Evolutionary conservation across 2,329 filamentous ascomycete species (phyloP).

Genomic region (Neoascochyta sp.): DNA sequence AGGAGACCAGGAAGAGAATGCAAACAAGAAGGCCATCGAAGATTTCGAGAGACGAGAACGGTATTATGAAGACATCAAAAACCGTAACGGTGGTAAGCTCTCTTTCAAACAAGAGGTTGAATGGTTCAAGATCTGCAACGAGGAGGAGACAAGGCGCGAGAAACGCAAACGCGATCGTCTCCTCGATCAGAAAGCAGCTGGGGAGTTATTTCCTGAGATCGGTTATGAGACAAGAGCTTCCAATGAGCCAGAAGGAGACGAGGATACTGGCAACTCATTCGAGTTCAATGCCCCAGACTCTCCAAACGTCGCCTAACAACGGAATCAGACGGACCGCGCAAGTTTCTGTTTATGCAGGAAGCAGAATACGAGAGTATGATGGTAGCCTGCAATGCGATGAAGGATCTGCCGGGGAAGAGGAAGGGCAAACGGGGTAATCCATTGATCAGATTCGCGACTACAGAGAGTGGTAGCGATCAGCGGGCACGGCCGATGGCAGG

Average conservation of each 20-base stretch:
- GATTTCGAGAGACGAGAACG: constrained; percentile 19
- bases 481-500: constrained; percentile 4
- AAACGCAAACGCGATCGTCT: constrained; percentile 18
- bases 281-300: too few relatives aligned
- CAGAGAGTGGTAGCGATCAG: too few relatives aligned
- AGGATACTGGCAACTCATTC: too few relatives aligned
- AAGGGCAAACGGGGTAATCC: constrained; percentile 11
- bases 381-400: constrained; percentile 23
- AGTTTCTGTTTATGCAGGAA: constrained; percentile 21
- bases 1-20: constrained; percentile 8
- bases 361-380: constrained; percentile 28
- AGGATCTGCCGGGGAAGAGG: constrained; percentile 23
- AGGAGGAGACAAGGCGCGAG: constrained; percentile 15
- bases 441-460: too few relatives aligned
- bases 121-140: constrained; percentile 23
- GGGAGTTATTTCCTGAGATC: too few relatives aligned
- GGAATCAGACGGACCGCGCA: constrained; percentile 9
- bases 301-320: constrained; percentile 15
- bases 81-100: constrained; percentile 12
- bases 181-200: too few relatives aligned
- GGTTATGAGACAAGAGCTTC: too few relatives aligned
- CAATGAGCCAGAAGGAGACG: constrained; percentile 6
- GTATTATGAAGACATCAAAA: constrained; percentile 18
- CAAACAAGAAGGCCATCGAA: constrained; percentile 8
- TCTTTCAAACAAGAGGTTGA: constrained; percentile 25